Evolutionary conservation across 2,329 filamentous ascomycete genomes (phyloP), one percentile per base, ranked within the genome.

Genomic region (Biscogniauxia mediterranea): DNA sequence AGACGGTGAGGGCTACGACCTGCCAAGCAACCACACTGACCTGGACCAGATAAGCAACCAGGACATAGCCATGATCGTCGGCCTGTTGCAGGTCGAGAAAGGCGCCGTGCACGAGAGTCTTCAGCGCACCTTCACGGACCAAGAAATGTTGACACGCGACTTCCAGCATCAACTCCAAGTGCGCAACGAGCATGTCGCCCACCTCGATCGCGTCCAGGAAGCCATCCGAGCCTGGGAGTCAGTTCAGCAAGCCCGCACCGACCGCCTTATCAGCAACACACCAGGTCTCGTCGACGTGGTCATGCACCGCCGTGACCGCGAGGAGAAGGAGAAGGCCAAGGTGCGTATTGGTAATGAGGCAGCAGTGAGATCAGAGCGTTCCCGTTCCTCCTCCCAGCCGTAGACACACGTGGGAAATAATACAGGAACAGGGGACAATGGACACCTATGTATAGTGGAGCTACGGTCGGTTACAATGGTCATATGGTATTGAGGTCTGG

Each of bases 161-260:
- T 61, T 60, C 20, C 58, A 60, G 17, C 60, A 66, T 46, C 65
- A 66, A 49, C 53, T 60, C 42, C 60, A 54, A 20, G 57, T 61
- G 7, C 65, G 65, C 52, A 46, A 59, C n/a, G 59, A 64, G 19
- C 64, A 59, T 46, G n/a, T 54, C 21, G 38, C 56, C 13, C 52
- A 54, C 32, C 55, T 67, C 6, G 23, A 46, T n/a, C 56, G 61
- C 13, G 62, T 67, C n/a, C 52, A 64, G 25, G 57, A 59, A 5
- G 61, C 65, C 7, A 67, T 67, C 32, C 62, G 62, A 21, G 64
- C 64, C 11, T 67, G 62, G 65, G 65, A 66, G 55, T 55, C 50
- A 50, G 60, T 66, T 23, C 64, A 67, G 46, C 25, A 55, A 4
- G 25, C 54, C 1, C 64, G 65, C 21, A 32, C 57, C 20, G 54